Conservation (phyloP, 176 grass and related monocot species). For the Triticum urartu region DNA sequence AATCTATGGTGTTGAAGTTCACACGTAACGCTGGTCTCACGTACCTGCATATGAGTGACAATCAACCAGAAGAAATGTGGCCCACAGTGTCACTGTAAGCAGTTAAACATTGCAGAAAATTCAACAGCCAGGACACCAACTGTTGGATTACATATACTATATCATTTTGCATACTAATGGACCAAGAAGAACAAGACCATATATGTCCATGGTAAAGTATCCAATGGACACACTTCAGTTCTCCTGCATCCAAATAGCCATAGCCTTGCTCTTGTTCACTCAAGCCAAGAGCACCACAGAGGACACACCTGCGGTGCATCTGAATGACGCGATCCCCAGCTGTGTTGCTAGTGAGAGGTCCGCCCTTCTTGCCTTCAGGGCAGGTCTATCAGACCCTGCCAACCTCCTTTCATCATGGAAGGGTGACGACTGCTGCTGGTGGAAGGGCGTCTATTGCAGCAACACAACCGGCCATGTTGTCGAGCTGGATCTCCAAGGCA, state of each 20-base stretch:
- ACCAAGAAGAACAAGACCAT: no score
- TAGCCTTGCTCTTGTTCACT: neutral
- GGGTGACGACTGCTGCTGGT: neutral
- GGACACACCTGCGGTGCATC: neutral
- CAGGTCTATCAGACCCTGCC: neutral
- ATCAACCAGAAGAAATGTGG: no score
- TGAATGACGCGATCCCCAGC: rapidly evolving
- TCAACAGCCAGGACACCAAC: no score
- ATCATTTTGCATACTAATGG: no score
- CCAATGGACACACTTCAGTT: no score
- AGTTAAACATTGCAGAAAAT: no score
- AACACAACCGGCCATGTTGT: neutral
- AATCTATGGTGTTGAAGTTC: no score
- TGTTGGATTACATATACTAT: no score
- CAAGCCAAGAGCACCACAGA: neutral
- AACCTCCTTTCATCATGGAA: neutral
- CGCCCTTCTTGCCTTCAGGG: neutral
- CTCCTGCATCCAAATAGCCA: neutral
- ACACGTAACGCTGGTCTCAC: no score
- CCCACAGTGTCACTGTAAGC: no score
- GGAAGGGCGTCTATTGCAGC: neutral
- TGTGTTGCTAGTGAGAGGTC: neutral
- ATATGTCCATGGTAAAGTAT: no score
- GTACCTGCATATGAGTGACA: no score
- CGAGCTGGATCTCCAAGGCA: neutral